Conservation (phyloP, 345 rosid species). For the Populus davidiana region DNA sequence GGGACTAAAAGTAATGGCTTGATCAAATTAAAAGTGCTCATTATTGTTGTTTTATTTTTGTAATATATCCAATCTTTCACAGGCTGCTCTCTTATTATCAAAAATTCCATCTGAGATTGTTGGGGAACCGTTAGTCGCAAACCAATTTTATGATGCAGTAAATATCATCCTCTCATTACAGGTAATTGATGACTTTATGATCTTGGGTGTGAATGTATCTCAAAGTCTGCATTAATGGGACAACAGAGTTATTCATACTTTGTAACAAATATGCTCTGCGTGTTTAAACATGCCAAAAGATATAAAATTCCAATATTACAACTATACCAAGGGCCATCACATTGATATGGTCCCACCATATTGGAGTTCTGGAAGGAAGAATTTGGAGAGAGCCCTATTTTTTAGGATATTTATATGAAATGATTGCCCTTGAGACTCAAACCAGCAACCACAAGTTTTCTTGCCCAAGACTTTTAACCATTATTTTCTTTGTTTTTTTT, state of each 20-base stretch:
- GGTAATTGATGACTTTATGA: constrained; percentile 37
- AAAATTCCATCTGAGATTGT: constrained; percentile 69
- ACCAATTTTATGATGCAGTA: constrained; percentile 68
- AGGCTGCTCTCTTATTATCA: constrained; percentile 76
- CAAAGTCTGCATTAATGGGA: neutral
- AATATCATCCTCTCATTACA: constrained; percentile 85
- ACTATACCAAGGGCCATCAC: neutral
- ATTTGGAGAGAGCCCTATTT: neutral
- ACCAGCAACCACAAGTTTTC: neutral
- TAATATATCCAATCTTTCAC: constrained; percentile 5
- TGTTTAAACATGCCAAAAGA: neutral
- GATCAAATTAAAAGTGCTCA: neutral
- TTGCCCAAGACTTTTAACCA: neutral
- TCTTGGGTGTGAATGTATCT: neutral
- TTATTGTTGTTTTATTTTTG: constrained; percentile 13
- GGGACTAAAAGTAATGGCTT: constrained; percentile 70
- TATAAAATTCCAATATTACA: neutral
- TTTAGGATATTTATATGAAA: neutral
- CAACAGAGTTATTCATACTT: neutral
- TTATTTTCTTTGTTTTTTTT: neutral
- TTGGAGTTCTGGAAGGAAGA: neutral
- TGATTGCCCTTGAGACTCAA: neutral
- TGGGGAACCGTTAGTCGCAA: constrained; percentile 68
- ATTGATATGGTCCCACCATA: neutral
- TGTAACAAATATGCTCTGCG: neutral